phyloP scores from a whole-genome alignment of 108 stramenopile species.

The Skeletonema costatum region DNA sequence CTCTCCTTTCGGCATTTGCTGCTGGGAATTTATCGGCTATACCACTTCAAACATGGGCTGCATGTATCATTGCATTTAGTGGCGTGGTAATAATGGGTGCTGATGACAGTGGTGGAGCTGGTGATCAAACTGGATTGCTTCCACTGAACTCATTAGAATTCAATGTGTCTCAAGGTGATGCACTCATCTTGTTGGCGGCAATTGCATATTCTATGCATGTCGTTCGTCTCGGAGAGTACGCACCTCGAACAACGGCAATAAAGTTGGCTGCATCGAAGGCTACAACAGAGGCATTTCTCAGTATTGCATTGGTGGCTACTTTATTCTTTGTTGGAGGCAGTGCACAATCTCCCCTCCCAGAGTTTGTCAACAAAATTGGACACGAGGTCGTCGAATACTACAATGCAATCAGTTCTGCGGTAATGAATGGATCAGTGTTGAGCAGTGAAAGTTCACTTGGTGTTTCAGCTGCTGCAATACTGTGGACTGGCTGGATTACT shows the following conservation, averaged over 20 bases:
- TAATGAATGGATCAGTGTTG: conserved; percentile 10
- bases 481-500: conserved; percentile 84
- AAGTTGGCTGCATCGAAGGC: conserved; percentile 80
- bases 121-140: background rate
- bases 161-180: conserved; percentile 65
- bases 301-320: conserved; percentile 35
- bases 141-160: background rate
- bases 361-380: conserved; percentile 43
- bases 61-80: conserved; percentile 73
- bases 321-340: conserved; percentile 9
- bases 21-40: conserved; percentile 38
- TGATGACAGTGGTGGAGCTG: conserved; percentile 27
- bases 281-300: conserved; percentile 63
- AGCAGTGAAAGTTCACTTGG: conserved; percentile 34
- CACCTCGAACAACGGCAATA: conserved; percentile 63
- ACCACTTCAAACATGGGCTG: conserved; percentile 62
- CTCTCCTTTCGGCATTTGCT: conserved; percentile 51
- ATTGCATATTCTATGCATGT: conserved; percentile 84
- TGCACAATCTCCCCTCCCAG: conserved; percentile 13
- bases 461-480: conserved; percentile 54
- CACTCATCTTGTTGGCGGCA: conserved; percentile 71
- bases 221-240: conserved; percentile 75
- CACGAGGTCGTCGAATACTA: conserved; percentile 59
- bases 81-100: conserved; percentile 80
- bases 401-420: conserved; percentile 5